Conservation (phyloP, 495 filamentous ascomycete species). For the Penicillium daleae region DNA sequence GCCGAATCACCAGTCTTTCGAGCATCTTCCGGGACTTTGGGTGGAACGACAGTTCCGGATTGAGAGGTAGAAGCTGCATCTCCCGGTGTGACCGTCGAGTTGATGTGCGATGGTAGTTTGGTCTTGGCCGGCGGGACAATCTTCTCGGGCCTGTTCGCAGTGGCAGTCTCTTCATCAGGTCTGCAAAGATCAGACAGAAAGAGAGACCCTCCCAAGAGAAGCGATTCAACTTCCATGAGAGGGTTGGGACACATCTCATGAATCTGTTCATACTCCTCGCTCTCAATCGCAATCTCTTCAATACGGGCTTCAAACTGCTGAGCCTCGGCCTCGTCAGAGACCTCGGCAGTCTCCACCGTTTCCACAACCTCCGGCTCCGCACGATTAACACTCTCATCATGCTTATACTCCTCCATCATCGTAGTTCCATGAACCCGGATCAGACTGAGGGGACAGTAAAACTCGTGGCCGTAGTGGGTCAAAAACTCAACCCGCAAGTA, state of each 20-base stretch:
- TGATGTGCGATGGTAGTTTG: constrained; percentile 12
- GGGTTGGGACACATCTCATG: constrained; percentile 24
- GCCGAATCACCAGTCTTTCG: constrained; percentile 28
- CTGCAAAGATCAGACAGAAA: constrained; percentile 22
- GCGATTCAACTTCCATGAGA: constrained; percentile 18
- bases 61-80: constrained; percentile 13
- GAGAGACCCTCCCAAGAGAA: constrained; percentile 18
- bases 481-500: constrained; percentile 92
- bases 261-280: constrained; percentile 1
- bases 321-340: constrained; percentile 15
- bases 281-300: constrained; percentile 6
- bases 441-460: constrained; percentile 90
- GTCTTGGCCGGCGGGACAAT: constrained; percentile 13
- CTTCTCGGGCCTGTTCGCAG: constrained; percentile 11
- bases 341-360: constrained; percentile 42
- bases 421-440: constrained; percentile 92
- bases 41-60: constrained; percentile 10
- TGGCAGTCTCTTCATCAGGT: constrained; percentile 21
- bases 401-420: constrained; percentile 92
- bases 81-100: constrained; percentile 12
- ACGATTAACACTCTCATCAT: constrained; percentile 66
- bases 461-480: constrained; percentile 93
- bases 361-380: constrained; percentile 56
- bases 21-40: constrained; percentile 23
- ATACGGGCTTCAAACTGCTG: constrained; percentile 8